Percentiles rank a stretch among this genome's conserved stretches.
phyloP scores from a whole-genome alignment of 768 basidiomycete species.

The Gloeopeniophorella convolvens region DNA sequence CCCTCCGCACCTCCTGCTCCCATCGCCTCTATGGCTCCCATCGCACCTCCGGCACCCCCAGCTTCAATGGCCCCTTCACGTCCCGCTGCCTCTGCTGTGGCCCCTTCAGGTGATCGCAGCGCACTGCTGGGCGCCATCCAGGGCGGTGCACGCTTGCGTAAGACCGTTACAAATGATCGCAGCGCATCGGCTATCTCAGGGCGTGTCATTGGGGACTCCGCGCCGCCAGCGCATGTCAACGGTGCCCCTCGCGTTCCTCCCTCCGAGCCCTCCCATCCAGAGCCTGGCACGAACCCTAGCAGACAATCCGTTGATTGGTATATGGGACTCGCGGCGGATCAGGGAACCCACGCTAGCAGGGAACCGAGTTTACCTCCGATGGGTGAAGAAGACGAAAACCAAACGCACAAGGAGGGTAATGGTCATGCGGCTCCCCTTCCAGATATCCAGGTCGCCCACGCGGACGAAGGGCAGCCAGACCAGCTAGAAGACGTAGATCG shows the following conservation, averaged over 20 bases:
- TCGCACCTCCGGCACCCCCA: constrained; percentile 34
- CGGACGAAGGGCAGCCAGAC: constrained; percentile 36
- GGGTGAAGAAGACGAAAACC: constrained; percentile 57
- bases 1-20: constrained; percentile 34
- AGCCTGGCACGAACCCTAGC: constrained; percentile 29
- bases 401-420: constrained; percentile 27
- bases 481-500: constrained; percentile 69
- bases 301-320: constrained; percentile 90
- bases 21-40: constrained; percentile 27
- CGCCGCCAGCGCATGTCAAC: constrained; percentile 65
- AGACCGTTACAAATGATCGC: constrained; percentile 78
- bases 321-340: constrained; percentile 75
- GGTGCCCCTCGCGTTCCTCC: constrained; percentile 37
- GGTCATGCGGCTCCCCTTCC: constrained; percentile 36
- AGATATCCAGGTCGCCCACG: constrained; percentile 47
- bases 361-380: constrained; percentile 44
- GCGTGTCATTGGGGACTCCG: constrained; percentile 67
- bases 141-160: constrained; percentile 61
- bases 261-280: constrained; percentile 33
- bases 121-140: constrained; percentile 80
- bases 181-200: constrained; percentile 67
- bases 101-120: constrained; percentile 43
- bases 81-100: constrained; percentile 25
- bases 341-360: constrained; percentile 30
- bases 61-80: constrained; percentile 28